phyloP scores from a whole-genome alignment of 2,329 filamentous ascomycete genomes.

The Ramularia collo-cygni region DNA sequence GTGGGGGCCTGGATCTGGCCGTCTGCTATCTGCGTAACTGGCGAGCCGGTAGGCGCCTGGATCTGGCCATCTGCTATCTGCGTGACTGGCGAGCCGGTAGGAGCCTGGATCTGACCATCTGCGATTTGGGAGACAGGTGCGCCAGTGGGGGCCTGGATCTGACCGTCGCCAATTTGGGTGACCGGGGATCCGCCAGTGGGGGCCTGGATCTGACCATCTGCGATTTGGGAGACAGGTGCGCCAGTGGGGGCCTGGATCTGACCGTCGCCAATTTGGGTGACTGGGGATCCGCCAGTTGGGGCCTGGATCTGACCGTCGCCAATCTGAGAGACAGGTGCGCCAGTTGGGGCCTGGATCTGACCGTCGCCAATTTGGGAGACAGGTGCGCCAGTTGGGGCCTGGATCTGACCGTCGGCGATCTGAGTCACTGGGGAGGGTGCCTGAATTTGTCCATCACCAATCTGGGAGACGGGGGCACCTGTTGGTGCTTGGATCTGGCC shows the following conservation, averaged over 20 bases:
- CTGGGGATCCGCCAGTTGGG: too few species aligned
- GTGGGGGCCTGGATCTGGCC: background rate
- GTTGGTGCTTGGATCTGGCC: constrained; percentile 24
- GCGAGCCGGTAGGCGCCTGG: background rate
- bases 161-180: constrained; percentile 25
- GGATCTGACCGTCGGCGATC: background rate
- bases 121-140: constrained; percentile 21
- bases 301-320: background rate
- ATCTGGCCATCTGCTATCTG: too few species aligned
- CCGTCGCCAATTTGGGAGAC: background rate
- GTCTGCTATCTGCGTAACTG: background rate
- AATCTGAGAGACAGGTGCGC: background rate
- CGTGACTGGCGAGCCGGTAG: too few species aligned
- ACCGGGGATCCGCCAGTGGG: constrained; percentile 17
- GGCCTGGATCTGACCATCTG: constrained; percentile 32
- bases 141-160: constrained; percentile 19
- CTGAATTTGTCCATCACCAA: constrained; percentile 19
- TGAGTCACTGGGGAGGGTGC: too few species aligned
- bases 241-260: constrained; percentile 15
- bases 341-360: background rate
- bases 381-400: background rate
- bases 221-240: constrained; percentile 20
- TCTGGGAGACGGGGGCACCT: constrained; percentile 21
- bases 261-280: too few species aligned
- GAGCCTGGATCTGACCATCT: constrained; percentile 15